These are phyloP conservation scores for Salicornia ramosissima DNA, from an alignment of 148 eudicot species.

Conservation along the genomic window DNA sequence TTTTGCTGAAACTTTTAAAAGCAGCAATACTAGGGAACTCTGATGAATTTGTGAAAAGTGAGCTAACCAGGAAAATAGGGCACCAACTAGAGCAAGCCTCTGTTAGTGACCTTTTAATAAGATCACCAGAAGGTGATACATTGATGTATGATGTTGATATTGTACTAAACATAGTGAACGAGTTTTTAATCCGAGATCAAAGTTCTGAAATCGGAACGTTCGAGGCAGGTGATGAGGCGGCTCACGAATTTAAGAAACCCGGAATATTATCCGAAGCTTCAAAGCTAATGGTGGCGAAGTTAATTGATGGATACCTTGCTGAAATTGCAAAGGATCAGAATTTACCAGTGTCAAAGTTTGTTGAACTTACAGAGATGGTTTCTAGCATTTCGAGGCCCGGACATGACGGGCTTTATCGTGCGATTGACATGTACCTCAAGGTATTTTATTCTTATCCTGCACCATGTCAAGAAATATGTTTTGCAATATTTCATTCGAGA, in stretches of 20 bases:
- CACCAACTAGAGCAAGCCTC: constrained; percentile 86
- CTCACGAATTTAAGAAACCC: constrained; percentile 29
- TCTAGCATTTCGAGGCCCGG: constrained; percentile 62
- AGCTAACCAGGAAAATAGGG: constrained; percentile 60
- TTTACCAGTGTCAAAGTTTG: constrained; percentile 51
- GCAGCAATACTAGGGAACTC: constrained; percentile 48
- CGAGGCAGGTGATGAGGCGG: constrained; percentile 43
- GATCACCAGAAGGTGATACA: constrained; percentile 41
- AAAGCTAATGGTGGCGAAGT: constrained; percentile 87
- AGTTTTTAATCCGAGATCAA: constrained; percentile 52
- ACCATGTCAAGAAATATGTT: not conserved
- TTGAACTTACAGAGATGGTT: constrained; percentile 70
- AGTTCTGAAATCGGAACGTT: constrained; percentile 33
- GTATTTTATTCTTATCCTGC: constrained; percentile 33
- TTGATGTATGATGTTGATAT: constrained; percentile 52
- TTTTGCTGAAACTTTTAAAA: constrained; percentile 77
- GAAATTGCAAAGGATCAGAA: constrained; percentile 79
- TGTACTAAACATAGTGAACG: constrained; percentile 55
- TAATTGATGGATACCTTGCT: constrained; percentile 70
- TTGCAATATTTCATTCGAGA: not conserved
- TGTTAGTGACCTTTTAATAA: constrained; percentile 64
- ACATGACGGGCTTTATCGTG: constrained; percentile 87
- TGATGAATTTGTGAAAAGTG: constrained; percentile 41
- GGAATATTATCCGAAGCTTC: constrained; percentile 90
- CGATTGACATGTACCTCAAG: constrained; percentile 89